Evolutionary conservation across 257 asterid species (phyloP).

Genomic region (Voacanga thouarsii): DNA sequence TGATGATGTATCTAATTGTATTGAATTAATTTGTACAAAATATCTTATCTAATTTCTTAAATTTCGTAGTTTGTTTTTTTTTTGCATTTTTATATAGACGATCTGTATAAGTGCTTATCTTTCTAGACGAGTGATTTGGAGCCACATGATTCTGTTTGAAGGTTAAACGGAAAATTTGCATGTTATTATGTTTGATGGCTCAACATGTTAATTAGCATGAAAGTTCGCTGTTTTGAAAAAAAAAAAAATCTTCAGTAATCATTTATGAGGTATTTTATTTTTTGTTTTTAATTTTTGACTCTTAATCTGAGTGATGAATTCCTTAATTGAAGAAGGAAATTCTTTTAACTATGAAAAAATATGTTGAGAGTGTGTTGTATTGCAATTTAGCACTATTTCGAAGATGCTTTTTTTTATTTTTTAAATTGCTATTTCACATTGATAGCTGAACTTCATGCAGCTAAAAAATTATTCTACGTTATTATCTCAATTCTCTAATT

Average conservation of each 20-base stretch:
- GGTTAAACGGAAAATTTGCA: background rate
- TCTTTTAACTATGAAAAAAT: background rate
- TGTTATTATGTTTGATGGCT: background rate
- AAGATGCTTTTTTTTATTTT: constrained; percentile 4
- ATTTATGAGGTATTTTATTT: background rate
- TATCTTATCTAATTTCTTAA: background rate
- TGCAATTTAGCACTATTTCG: background rate
- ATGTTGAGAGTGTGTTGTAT: no score
- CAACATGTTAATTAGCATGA: background rate
- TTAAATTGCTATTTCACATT: background rate
- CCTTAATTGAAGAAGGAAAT: background rate
- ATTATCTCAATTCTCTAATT: background rate
- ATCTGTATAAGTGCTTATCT: constrained; percentile 6
- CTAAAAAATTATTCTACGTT: background rate
- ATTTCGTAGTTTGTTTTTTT: background rate
- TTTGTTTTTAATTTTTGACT: background rate
- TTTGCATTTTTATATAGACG: background rate
- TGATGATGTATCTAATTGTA: no score
- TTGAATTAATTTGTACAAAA: background rate
- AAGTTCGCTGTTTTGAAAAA: background rate
- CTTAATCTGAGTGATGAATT: background rate
- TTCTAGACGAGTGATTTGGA: background rate
- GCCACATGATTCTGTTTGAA: background rate
- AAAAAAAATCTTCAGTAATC: background rate
- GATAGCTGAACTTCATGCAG: background rate